Base-by-base conservation (phyloP, 331 rosid species). In the Phaseolus coccineus region DNA sequence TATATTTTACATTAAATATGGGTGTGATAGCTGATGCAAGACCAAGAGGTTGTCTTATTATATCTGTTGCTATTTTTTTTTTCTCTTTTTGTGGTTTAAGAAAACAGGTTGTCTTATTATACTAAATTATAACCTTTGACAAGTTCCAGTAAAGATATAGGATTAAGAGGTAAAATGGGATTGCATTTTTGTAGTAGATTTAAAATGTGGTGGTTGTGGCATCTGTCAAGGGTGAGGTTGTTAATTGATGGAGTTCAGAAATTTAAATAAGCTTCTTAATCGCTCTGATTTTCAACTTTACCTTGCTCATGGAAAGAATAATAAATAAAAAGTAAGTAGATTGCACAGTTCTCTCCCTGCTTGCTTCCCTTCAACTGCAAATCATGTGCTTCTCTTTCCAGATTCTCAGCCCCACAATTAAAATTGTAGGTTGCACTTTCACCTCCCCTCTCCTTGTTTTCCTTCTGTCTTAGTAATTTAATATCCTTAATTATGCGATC, bases 1-100 rank as follows among this genome's bases (percentile, higher is more conserved):
- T 70, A 35, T 25, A 47, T 52, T 42, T 28, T 80, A 15, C 73
- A 51, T 56, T 37, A 40, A 28, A 47, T 77, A 8, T 47, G 13
- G 69, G 58, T 56, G 65, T 62, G 82, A 37, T 47, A 40, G 59
- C 28, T 58, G 80, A 65, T 76, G 55, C 12, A 64, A 70, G 76
- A 55, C 37, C 67, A 25, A 5, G 33, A 57, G 10, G 30, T 31
- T 75, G 40, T 35, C 40, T 35, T 35, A 35, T 35, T 6, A 6
- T 19, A 74, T 46, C n/a, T 39, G 64, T 53, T 0, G 61, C 33
- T 73, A 27, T 53, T 53, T 53, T 79, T 48, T 67, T 33, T 4
- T 66, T 40, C 40, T 28, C 10, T 70, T 55, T 19, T 19, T 19
- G 22, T 19, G 22, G 22, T 19, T 74, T 35, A 63, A 53, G 27